Base-by-base conservation (phyloP, 2,329 filamentous ascomycete species). In the Cryphonectria radicalis region DNA sequence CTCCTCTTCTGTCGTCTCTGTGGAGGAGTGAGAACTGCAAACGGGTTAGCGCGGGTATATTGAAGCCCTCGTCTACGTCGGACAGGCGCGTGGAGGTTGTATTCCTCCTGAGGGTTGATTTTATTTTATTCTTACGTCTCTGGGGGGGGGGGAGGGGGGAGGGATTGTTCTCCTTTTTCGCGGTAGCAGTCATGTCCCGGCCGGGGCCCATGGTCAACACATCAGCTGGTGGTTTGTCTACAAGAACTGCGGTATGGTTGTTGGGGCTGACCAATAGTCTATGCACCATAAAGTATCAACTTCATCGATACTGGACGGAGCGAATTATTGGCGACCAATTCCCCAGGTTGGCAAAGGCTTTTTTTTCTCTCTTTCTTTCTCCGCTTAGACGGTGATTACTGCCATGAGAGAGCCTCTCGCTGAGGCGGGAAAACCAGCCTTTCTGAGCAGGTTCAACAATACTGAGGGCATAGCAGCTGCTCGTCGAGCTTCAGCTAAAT, bases 1-100 rank as follows among this genome's bases (percentile, higher is more conserved):
- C 77, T 70, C 42, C 63, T 40, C 42, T 63, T 62, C 64, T 28
- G 32, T 14, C 25, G 13, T 25, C 53, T 63, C 28, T 46, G 53
- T 62, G 32, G 59, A 62, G 59, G 59, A 40, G 14, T 59, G 28
- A 57, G 28, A 57, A 57, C 53, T 57, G 53, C 35, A 59, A 40
- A 13, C 37, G 14, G 25, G 28, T 32, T 32, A 32, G 32, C 17
- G 25, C 13, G 46, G 22, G 22, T 3, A 13, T 14, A 32, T 35
- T 28, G 4, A 59, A 59, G 55, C 13, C 55, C 55, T 10, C 14
- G 14, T 8, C 17, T 32, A 28, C 28, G 6, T 59, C 55, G 25
- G 55, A 59, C 55, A 32, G 55, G 19, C 55, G 6, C 14, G 28
- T 59, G 55, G 28, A 35, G 55, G 25, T 17, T 4, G 13, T 32